Evolutionary conservation across 257 asterid species (phyloP).

Genomic region (Plectranthus barbatus): DNA sequence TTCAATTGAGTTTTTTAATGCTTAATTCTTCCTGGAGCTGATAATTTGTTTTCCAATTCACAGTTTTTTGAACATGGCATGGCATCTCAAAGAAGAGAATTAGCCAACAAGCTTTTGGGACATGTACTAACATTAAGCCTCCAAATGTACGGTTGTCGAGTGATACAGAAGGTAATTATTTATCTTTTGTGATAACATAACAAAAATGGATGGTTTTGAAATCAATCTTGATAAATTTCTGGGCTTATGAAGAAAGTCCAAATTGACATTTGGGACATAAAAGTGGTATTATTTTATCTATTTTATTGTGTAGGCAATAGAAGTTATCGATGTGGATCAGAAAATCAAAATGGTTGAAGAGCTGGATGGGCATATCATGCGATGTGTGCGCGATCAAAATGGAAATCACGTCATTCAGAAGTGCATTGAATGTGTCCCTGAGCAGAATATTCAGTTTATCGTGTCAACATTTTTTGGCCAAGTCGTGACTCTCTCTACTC

Average conservation of each 20-base stretch:
- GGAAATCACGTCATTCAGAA: conserved; percentile 94
- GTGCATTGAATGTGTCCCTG: conserved; percentile 93
- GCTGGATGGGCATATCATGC: conserved; percentile 88
- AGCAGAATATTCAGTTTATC: conserved; percentile 73
- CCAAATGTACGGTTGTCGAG: conserved; percentile 98
- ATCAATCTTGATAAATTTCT: not conserved
- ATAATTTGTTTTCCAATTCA: conserved; percentile 12
- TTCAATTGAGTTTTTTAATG: conserved; percentile 4
- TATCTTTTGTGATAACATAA: not conserved
- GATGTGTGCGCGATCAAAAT: conserved; percentile 96
- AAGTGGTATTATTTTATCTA: not conserved
- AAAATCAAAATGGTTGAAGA: conserved; percentile 90
- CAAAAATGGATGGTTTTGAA: not conserved
- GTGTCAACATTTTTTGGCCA: conserved; percentile 74
- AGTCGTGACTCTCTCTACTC: conserved; percentile 88
- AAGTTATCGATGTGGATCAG: conserved; percentile 87
- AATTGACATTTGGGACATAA: not conserved
- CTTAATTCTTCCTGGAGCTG: conserved; percentile 6
- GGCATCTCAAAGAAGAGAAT: conserved; percentile 79
- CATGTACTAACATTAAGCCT: conserved; percentile 84
- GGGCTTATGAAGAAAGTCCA: not conserved
- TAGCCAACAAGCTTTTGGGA: conserved; percentile 76
- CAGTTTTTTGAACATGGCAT: conserved; percentile 97
- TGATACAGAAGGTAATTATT: conserved; percentile 79
- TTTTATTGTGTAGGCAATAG: conserved; percentile 60